Conservation (phyloP, 1,284 basidiomycete genomes). For the Apiotrichum mycotoxinovorans region DNA sequence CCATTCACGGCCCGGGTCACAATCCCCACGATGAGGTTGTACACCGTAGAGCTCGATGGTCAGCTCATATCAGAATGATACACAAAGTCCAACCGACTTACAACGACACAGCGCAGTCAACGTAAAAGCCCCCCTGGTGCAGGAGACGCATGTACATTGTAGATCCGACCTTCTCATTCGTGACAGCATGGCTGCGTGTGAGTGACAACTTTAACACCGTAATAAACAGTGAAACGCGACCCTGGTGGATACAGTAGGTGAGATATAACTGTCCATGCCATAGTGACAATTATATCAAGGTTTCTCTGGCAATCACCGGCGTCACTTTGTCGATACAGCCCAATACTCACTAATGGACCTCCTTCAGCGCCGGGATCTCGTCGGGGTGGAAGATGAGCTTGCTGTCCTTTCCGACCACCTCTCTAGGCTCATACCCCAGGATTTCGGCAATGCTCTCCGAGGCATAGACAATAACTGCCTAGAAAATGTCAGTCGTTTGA, state of each 20-base stretch:
- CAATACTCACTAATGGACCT: conserved; percentile 37
- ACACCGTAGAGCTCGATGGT: conserved; percentile 23
- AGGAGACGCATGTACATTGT: conserved; percentile 30
- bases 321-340: background rate
- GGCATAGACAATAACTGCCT: conserved; percentile 31
- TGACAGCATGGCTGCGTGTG: conserved; percentile 23
- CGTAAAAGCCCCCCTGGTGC: conserved; percentile 37
- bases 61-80: background rate
- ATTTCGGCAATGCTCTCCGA: conserved; percentile 41
- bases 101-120: conserved; percentile 30
- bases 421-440: conserved; percentile 33
- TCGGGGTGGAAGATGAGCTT: conserved; percentile 41
- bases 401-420: conserved; percentile 33
- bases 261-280: too few species aligned
- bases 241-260: too few species aligned
- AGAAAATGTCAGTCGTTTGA: conserved; percentile 8
- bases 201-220: background rate
- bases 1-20: conserved; percentile 29
- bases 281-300: too few species aligned
- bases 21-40: conserved; percentile 24
- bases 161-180: conserved; percentile 23
- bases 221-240: too few species aligned
- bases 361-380: conserved; percentile 29
- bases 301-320: too few species aligned
- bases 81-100: conserved; percentile 12